Evolutionary conservation across 1,284 basidiomycete genomes (phyloP).

Genomic region (Neonothopanus nambi): DNA sequence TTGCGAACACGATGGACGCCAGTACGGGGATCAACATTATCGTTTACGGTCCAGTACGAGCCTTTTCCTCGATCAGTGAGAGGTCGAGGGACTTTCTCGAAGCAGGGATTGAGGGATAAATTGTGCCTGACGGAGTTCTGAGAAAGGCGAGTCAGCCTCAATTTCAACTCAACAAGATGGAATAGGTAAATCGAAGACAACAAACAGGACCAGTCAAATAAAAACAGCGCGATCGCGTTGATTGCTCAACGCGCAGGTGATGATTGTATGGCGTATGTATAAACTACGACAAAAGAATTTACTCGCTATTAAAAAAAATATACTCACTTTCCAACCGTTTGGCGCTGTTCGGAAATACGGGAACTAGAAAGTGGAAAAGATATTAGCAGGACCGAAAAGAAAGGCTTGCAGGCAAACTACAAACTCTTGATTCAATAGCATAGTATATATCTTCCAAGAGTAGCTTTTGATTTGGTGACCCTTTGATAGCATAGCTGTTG

Average conservation of each 20-base stretch:
- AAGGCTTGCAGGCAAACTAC: conserved; percentile 29
- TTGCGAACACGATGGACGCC: conserved; percentile 83
- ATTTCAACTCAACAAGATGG: conserved; percentile 1
- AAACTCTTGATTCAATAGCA: conserved; percentile 80
- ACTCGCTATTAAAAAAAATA: not conserved
- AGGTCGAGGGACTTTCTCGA: conserved; percentile 88
- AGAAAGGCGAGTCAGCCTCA: conserved; percentile 23
- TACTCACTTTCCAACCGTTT: conserved; percentile 80
- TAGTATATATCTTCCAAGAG: conserved; percentile 85
- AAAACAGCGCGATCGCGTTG: conserved; percentile 58
- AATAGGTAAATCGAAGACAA: conserved; percentile 52
- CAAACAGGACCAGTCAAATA: conserved; percentile 50
- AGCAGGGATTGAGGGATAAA: conserved; percentile 90
- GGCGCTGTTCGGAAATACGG: conserved; percentile 82
- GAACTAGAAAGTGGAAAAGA: conserved; percentile 48
- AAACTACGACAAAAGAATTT: not conserved
- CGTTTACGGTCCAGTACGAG: conserved; percentile 87
- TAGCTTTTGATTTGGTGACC: conserved; percentile 79
- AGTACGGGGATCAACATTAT: conserved; percentile 82
- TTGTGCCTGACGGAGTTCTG: conserved; percentile 96
- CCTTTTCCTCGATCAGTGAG: conserved; percentile 86
- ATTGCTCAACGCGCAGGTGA: conserved; percentile 28
- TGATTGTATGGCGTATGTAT: not conserved
- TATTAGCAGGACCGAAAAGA: conserved; percentile 16
- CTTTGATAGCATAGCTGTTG: conserved; percentile 82